phyloP scores from a whole-genome alignment of 805 yeast species.

The Sungouiozyma ichnusensis region DNA sequence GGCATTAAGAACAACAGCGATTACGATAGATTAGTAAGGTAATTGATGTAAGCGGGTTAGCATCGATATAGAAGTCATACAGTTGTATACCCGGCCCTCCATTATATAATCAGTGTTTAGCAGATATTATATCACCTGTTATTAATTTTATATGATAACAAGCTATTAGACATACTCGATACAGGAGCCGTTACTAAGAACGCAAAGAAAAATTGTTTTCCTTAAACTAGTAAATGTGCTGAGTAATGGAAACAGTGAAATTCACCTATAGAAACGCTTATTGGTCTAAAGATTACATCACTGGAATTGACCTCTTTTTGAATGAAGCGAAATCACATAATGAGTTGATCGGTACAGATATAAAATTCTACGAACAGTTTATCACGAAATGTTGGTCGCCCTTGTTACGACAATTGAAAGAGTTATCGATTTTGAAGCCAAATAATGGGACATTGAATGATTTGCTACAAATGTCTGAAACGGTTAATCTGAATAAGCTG shows the following conservation, averaged over 20 bases:
- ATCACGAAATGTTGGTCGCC: conserved; percentile 12
- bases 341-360: conserved; percentile 7
- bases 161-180: no score
- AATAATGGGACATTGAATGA: neutral
- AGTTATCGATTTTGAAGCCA: neutral
- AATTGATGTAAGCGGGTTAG: no score
- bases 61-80: no score
- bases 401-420: conserved; percentile 1
- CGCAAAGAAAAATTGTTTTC: no score
- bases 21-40: conserved; percentile 33
- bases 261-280: conserved; percentile 9
- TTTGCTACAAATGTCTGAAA: neutral
- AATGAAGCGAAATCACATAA: conserved; percentile 13
- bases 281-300: conserved; percentile 27
- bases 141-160: no score
- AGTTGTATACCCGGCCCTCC: no score
- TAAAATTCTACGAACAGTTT: conserved; percentile 14
- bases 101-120: no score
- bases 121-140: no score
- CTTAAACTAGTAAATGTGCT: no score
- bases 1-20: conserved; percentile 52
- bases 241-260: neutral
- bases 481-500: neutral
- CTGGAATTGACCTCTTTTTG: conserved; percentile 21
- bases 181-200: no score